Evolutionary conservation across 1,139 yeast genomes (phyloP).

Genomic region (Blastobotrys indianensis): DNA sequence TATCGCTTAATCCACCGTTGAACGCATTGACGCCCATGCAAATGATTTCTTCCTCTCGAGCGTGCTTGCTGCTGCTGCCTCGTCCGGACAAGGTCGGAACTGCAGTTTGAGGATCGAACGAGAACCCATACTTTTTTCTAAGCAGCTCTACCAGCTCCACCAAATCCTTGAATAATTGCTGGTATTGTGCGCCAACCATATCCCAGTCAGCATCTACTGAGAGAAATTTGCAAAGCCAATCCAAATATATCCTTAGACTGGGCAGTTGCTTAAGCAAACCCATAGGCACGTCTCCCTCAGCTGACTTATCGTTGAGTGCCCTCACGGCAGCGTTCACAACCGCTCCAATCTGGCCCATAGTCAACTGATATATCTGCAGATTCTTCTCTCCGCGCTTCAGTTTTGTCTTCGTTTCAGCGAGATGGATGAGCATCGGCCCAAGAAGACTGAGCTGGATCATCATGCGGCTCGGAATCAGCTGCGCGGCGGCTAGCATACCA

Average conservation of each 20-base stretch:
- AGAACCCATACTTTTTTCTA: conserved; percentile 10
- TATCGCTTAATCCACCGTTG: conserved; percentile 16
- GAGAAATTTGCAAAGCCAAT: conserved; percentile 13
- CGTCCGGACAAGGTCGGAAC: conserved; percentile 10
- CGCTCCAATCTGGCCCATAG: conserved; percentile 9
- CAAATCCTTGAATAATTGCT: conserved; percentile 2
- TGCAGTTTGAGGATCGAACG: conserved; percentile 15
- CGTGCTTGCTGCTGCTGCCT: not conserved
- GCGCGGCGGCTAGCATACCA: not conserved
- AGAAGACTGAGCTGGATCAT: conserved; percentile 10
- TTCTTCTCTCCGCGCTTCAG: not conserved
- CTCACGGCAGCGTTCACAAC: conserved; percentile 7
- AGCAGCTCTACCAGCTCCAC: conserved; percentile 6
- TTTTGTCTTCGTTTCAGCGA: conserved; percentile 3
- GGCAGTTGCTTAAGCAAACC: conserved; percentile 8
- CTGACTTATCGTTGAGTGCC: not conserved
- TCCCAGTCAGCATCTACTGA: conserved; percentile 7
- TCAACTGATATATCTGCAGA: conserved; percentile 5
- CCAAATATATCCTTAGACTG: conserved; percentile 12
- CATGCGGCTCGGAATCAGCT: conserved; percentile 4
- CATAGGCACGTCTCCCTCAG: not conserved
- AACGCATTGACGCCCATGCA: conserved; percentile 13
- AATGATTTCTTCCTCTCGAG: conserved; percentile 14
- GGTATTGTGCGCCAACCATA: not conserved
- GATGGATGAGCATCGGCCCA: conserved; percentile 11